These are phyloP conservation scores for Wickerhamiella bombiphila DNA, from an alignment of 805 yeast species.

Conservation along the genomic window DNA sequence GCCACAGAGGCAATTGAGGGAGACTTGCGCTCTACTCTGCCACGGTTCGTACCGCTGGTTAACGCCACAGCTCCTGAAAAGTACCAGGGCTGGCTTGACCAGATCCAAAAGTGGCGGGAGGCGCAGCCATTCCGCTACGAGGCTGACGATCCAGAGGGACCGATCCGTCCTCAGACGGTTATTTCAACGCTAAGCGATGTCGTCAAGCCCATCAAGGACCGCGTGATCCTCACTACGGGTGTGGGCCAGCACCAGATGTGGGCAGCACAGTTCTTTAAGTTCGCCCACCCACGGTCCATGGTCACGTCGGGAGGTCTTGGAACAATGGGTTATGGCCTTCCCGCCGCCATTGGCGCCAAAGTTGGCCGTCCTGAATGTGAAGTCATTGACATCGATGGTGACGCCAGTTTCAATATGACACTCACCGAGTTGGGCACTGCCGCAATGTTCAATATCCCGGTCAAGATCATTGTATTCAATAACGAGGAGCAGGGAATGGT, in stretches of 20 bases:
- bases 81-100: slow-evolving; percentile 69
- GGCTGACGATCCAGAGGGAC: slow-evolving; percentile 42
- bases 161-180: slow-evolving; percentile 85
- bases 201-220: slow-evolving; percentile 46
- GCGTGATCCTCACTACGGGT: slow-evolving; percentile 88
- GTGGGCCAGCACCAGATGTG: slow-evolving; percentile 99
- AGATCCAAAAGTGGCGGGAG: slow-evolving; percentile 67
- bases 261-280: slow-evolving; percentile 96
- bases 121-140: slow-evolving; percentile 77
- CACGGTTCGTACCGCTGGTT: slow-evolving; percentile 56
- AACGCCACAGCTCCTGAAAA: slow-evolving; percentile 22
- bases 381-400: slow-evolving; percentile 96
- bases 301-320: slow-evolving; percentile 99
- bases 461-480: slow-evolving; percentile 77
- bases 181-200: slow-evolving; percentile 64
- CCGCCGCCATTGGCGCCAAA: slow-evolving; percentile 98
- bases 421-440: slow-evolving; percentile 86
- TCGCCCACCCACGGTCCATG: slow-evolving; percentile 85
- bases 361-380: slow-evolving; percentile 87
- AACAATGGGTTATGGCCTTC: slow-evolving; percentile 96
- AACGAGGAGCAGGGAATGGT: slow-evolving; percentile 99
- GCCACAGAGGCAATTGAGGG: slow-evolving; percentile 97
- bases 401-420: slow-evolving; percentile 98
- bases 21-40: slow-evolving; percentile 72
- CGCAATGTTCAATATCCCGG: slow-evolving; percentile 83